These are phyloP conservation scores for Candida nitratophila DNA, from an alignment of 805 yeast genomes.

Conservation along the genomic window DNA sequence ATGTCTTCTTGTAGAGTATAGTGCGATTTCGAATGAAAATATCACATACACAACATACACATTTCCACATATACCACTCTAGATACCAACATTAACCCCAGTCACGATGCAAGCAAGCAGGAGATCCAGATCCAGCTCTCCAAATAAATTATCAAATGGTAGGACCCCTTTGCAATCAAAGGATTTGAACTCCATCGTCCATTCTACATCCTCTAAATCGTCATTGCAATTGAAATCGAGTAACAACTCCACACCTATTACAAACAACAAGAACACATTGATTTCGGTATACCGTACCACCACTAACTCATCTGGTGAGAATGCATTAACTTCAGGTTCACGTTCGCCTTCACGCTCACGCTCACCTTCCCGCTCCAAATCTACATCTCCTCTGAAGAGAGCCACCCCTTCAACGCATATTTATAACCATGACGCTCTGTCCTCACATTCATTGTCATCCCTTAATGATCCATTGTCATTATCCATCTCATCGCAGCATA, in stretches of 20 bases:
- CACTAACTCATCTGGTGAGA: too few species aligned
- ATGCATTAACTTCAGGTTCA: too few species aligned
- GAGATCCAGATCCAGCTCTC: constrained; percentile 5
- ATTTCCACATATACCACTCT: too few species aligned
- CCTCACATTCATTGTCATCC: background rate
- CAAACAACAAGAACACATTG: background rate
- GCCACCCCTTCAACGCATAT: background rate
- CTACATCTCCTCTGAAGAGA: constrained; percentile 3
- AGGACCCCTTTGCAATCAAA: constrained; percentile 6
- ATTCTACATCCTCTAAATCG: constrained; percentile 4
- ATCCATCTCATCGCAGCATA: background rate
- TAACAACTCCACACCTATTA: background rate
- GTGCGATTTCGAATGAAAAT: too few species aligned
- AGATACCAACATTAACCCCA: too few species aligned
- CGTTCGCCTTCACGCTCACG: too few species aligned
- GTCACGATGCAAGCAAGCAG: background rate
- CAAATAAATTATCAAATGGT: constrained; percentile 1
- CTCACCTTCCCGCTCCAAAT: constrained; percentile 2
- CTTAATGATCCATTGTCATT: background rate
- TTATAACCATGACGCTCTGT: too few species aligned
- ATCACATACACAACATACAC: too few species aligned
- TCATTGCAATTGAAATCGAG: background rate
- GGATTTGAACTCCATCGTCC: constrained; percentile 1
- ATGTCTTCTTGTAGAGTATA: too few species aligned
- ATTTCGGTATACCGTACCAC: too few species aligned